phyloP scores from a whole-genome alignment of 495 filamentous ascomycete species.

The Schizothecium vesticola region DNA sequence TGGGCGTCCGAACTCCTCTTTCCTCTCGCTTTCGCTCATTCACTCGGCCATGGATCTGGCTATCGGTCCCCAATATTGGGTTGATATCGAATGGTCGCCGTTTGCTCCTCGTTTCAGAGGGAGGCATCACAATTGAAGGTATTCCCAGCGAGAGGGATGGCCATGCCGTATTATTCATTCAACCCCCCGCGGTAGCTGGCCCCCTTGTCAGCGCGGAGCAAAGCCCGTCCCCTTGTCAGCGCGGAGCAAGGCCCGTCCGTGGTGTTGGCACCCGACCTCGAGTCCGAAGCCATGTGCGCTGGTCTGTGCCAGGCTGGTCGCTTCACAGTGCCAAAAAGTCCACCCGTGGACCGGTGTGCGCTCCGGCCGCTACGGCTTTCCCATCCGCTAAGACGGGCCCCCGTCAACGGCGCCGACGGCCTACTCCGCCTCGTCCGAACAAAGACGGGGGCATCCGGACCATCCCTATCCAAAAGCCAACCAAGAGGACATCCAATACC shows the following conservation, averaged over 20 bases:
- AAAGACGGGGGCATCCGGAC: not conserved
- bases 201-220: not conserved
- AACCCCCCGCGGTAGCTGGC: no score
- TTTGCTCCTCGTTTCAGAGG: not conserved
- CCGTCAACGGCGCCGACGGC: not conserved
- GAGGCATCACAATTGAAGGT: not conserved
- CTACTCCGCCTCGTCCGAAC: not conserved
- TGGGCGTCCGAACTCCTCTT: not conserved
- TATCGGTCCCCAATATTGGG: not conserved
- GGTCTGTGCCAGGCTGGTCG: not conserved
- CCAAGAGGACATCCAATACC: not conserved
- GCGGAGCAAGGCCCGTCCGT: not conserved
- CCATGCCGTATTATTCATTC: not conserved
- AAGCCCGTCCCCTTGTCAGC: not conserved
- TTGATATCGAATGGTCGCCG: not conserved
- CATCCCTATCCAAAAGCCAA: not conserved
- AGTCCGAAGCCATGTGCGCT: not conserved
- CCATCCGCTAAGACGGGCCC: not conserved
- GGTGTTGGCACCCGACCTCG: not conserved
- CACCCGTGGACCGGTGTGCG: not conserved
- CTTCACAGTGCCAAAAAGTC: not conserved
- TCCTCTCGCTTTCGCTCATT: not conserved
- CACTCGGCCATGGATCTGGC: not conserved
- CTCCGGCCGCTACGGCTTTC: not conserved
- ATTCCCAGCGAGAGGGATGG: not conserved